Evolutionary conservation across 225 moss, liverwort and hornwort species (phyloP), one percentile per base, ranked within the genome.

Genomic region (Lunularia cruciata): DNA sequence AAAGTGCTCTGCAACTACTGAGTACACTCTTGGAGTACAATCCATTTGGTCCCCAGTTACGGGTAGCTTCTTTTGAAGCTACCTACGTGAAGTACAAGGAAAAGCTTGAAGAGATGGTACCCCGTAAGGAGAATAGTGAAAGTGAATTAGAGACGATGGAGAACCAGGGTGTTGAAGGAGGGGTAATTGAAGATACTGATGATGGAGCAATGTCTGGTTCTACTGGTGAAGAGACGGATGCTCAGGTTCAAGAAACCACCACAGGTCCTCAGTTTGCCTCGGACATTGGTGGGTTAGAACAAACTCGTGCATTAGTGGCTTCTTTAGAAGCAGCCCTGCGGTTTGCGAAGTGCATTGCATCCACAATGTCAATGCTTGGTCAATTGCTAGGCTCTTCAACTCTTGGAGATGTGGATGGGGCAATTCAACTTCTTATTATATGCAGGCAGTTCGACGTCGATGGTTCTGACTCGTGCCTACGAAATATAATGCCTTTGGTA

Each of bases 401-500:
- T 40, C 49, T 85, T 59, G 85, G 87, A 36, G 98, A 98, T 78
- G 98, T 98, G 22, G 91, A 93, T 65, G 79, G 90, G 36, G 71
- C 93, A 31, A 88, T 98, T 58, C 75, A 83, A 47, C 85, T 98
- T 8, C 81, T 98, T 65, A 91, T 98, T 42, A 70, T 89, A 12
- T 93, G 89, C 65, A 89, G 83, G 72, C 87, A 88, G 73, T 98
- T 98, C 74, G 89, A 91, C 69, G 84, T 98, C 18, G 93, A 91
- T 76, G 88, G 91, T 39, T 82, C 98, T 69, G 93, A 84, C 65
- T 76, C 75, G 10, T 86, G 89, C 70, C 60, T 98, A 30, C 93
- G 91, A 47, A 98, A 91, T 73, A 81, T 94, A 81, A 78, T 93
- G 81, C 98, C 93, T 69, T 84, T 98, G 70, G 93, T 98, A 82